Base-by-base conservation (phyloP, 495 filamentous ascomycete genomes). In the Hyaloscypha hepaticicola region DNA sequence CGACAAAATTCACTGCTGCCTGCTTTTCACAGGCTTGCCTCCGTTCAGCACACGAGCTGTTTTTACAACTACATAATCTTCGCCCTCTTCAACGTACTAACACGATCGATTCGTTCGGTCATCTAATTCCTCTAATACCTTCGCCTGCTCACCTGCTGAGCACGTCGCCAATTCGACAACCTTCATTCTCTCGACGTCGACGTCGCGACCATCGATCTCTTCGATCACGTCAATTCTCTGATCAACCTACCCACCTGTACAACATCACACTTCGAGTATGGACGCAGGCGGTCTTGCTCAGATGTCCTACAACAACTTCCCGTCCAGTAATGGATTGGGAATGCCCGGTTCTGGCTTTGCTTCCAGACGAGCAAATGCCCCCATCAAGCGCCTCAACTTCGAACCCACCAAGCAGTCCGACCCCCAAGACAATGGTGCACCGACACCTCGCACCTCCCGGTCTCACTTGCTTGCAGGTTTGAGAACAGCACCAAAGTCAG, bases 201-300 rank as follows among this genome's bases (percentile, higher is more conserved):
- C 22, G 64, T 62, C 48, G 29, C 58, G 21, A 61, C 19, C 33
- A 63, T 38, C 49, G 28, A 63, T 29, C 41, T 45, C 16, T 45
- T 45, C 9, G 38, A 45, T 45, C 38, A 14, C 38, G 38, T 45
- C 38, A 45, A 45, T 45, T 41, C 21, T 53, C 49, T 53, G 25
- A 56, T 57, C 52, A 60, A 16, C 59, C 45, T 28, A 38, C 26
- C 69, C 60, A 62, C 63, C 63, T 69, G 56, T 60, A 66, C 65
- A 64, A 63, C 60, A 69, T 62, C 57, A 68, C 55, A 60, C 27
- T 69, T 78, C 88, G 90, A 92, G 89, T 84, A 95, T 96, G 87
- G 89, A 96, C 93, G 87, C 93, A 85, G 95, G 93, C 85, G 92
- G 93, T 93, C 91, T 97, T 83, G 89, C 94, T 93, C 95, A 96